Evolutionary conservation across 139 green algal genomes (phyloP).

Genomic region (Coccomyxa sp.): DNA sequence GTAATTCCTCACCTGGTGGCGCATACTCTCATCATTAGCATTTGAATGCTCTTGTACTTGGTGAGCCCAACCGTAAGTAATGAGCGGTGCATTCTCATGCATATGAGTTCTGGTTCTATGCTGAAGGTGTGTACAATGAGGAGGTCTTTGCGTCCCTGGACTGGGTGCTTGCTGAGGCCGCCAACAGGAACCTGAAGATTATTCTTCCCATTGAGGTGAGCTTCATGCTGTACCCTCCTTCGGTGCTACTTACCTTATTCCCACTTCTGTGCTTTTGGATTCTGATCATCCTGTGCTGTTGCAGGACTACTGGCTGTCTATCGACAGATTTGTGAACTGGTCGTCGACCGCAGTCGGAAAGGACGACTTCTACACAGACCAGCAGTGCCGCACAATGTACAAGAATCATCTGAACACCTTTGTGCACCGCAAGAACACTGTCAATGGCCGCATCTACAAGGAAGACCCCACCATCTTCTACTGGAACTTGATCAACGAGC

Average conservation of each 20-base stretch:
- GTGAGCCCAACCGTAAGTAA: neutral
- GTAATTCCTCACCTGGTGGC: neutral
- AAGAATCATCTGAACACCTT: conserved; percentile 25
- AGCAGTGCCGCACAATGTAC: conserved; percentile 27
- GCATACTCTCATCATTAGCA: neutral
- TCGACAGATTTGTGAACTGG: conserved; percentile 5
- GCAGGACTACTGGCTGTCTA: conserved; percentile 6
- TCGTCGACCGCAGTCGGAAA: neutral
- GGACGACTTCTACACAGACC: conserved; percentile 42
- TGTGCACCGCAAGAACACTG: conserved; percentile 31
- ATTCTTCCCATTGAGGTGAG: conserved; percentile 5
- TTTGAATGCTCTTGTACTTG: neutral
- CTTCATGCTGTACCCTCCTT: neutral
- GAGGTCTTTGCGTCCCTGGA: neutral
- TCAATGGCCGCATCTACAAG: conserved; percentile 37
- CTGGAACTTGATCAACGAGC: conserved; percentile 62
- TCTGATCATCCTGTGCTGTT: neutral
- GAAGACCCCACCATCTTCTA: conserved; percentile 44
- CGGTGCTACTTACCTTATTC: too few relatives aligned
- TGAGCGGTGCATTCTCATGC: neutral
- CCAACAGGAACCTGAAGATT: neutral
- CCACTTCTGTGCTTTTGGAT: neutral
- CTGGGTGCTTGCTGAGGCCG: neutral
- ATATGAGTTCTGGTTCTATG: neutral
- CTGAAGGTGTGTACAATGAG: conserved; percentile 6